Base-by-base conservation (phyloP, 805 yeast species). In the Cyberlindnera amylophila region DNA sequence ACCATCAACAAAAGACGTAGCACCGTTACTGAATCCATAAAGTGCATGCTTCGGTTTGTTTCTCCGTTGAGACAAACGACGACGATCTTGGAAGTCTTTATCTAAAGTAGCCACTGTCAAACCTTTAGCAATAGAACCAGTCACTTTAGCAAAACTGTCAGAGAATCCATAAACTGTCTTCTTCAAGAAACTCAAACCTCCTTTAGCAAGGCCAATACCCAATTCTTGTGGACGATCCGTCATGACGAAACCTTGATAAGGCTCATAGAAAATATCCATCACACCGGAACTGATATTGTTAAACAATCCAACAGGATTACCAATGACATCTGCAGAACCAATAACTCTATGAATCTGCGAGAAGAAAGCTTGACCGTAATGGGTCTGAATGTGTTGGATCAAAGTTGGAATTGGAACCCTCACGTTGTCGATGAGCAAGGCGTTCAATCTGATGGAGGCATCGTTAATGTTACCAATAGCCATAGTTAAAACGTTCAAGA, bases 281-380 rank as follows among this genome's bases (percentile, higher is more conserved):
- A 93, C 93, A 39, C 99, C 99, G 0, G 97, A 88, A 44, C 96
- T 82, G 44, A 93, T 70, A 52, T 89, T 90, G 61, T 87, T 93
- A 69, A 93, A 93, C 47, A 93, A 68, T 1, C 99, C 99, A 23
- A 95, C 98, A 0, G 99, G 99, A 52, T 95, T 93, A 17, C 99
- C 99, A 38, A 93, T 67, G 52, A 93, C 79, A 64, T 95, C 99
- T 0, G 98, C 99, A 15, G 96, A 88, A 0, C 99, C 99, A 27
- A 95, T 68, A 34, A 93, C 81, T 61, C 88, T 89, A 65, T 93
- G 95, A 27, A 93, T 69, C 63, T 93, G 99, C 58, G 86, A 89
- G 45, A 93, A 74, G 64, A 91, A 84, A 23, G 93, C 91, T 59
- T 90, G 97, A 10, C 90, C 83, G 61, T 93, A 93, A 62, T 93